Conservation (phyloP, 345 rosid species). For the Brassica incana region DNA sequence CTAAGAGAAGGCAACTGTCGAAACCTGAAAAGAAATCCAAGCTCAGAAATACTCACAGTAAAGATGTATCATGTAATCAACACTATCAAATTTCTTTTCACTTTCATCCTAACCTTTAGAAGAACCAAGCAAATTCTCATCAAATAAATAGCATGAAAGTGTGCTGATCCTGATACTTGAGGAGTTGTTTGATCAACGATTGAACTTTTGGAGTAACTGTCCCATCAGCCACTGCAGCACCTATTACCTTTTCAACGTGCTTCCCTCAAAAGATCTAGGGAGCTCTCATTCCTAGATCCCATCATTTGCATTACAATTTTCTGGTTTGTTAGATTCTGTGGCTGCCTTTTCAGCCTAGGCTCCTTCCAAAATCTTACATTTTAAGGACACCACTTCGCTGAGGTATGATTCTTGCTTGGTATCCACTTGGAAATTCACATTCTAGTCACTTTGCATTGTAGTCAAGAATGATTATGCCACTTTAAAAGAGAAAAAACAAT, state of each 20-base stretch:
- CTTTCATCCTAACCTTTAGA: slow-evolving; percentile 66
- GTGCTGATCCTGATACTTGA: slow-evolving; percentile 59
- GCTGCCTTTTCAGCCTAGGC: slow-evolving; percentile 66
- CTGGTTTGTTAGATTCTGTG: slow-evolving; percentile 39
- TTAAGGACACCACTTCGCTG: slow-evolving; percentile 68
- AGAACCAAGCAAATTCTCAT: slow-evolving; percentile 93
- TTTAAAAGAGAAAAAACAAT: slow-evolving; percentile 33
- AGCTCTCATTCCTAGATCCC: slow-evolving; percentile 99
- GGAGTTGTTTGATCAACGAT: slow-evolving; percentile 84
- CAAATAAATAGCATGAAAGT: slow-evolving; percentile 98
- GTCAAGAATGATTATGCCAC: slow-evolving; percentile 89
- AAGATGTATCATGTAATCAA: neutral
- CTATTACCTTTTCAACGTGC: slow-evolving; percentile 87
- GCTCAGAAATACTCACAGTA: slow-evolving; percentile 1
- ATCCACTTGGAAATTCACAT: slow-evolving; percentile 89
- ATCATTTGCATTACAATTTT: slow-evolving; percentile 46
- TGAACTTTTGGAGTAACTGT: slow-evolving; percentile 98
- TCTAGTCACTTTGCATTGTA: slow-evolving; percentile 89
- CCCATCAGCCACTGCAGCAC: slow-evolving; percentile 99
- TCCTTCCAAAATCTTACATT: slow-evolving; percentile 85
- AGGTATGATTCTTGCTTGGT: slow-evolving; percentile 92
- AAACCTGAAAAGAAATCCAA: slow-evolving; percentile 50
- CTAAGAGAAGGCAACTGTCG: slow-evolving; percentile 86
- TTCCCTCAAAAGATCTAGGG: slow-evolving; percentile 83
- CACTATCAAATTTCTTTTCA: neutral